Base-by-base conservation (phyloP, 768 basidiomycete species). In the Panellus pusillus region DNA sequence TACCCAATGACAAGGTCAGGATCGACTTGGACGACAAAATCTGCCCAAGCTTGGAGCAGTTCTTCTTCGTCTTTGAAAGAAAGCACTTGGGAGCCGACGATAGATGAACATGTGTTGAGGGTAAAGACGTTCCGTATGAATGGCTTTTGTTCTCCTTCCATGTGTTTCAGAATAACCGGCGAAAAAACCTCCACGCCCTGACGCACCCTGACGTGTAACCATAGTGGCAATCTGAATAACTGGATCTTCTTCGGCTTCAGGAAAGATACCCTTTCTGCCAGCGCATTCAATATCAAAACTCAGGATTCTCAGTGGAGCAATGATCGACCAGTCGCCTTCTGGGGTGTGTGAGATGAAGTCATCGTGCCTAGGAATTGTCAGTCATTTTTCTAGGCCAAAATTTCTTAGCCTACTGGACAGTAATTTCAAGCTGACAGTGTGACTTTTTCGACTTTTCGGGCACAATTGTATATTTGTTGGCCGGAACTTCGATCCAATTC, bases 221-320 rank as follows among this genome's bases (percentile, higher is more conserved):
- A 98, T 98, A 68, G 93, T 97, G 1, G 96, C 97, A 55, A 98
- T 98, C 65, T 98, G 97, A 63, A 98, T 98, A 50, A 99, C 93
- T 9, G 96, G 96, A 70, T 99, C 97, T 28, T 79, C 68, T 9
- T 85, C 75, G 8, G 97, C 79, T 65, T 98, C 97, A 0, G 97
- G 97, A 65, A 99, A 99, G 61, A 98, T 89, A 28, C 97, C 97
- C 65, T 98, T 98, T 20, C 97, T 77, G 18, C 97, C 97, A 0
- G 97, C 97, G 70, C 97, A 99, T 72, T 99, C 97, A 62, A 99
- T 98, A 82, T 99, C 97, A 63, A 99, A 99, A 64, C 93, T 95
- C 28, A 99, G 79, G 64, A 98, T 91, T 15, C 97, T 85, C 0
- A 98, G 74, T 0, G 97, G 97, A 0, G 97, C 96, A 46, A 96